Base-by-base conservation (phyloP, 441 rosid genomes). In the Populus tomentosa region DNA sequence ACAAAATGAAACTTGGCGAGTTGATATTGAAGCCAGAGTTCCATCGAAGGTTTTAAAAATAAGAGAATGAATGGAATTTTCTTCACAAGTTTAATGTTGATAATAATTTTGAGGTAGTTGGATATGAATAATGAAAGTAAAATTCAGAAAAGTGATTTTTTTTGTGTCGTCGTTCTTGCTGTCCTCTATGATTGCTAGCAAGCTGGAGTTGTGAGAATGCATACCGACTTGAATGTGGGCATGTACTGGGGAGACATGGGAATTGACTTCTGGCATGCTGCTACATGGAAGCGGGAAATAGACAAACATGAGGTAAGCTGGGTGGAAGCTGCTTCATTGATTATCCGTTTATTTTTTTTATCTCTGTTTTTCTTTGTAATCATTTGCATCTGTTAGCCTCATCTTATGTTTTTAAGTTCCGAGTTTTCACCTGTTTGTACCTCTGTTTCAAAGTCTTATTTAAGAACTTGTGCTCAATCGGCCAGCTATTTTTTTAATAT, bases 201-300 rank as follows among this genome's bases (percentile, higher is more conserved):
- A 89, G 95, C 94, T 46, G 83, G 81, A 68, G 92, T 88, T 38
- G 77, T 94, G 79, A 76, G 77, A 85, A 79, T 68, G 84, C 92
- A 89, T 80, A 92, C 92, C 1, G 97, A 96, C 86, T 82, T 96
- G 66, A 82, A 78, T 46, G 95, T 96, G 68, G 92, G 94, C 21
- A 85, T 61, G 88, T 94, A 90, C 70, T 89, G 94, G 91, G 99
- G 99, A 79, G 92, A 82, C 0, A 94, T 89, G 96, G 93, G 92
- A 46, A 86, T 94, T 21, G 97, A 92, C 80, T 90, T 36, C 81
- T 94, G 97, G 98, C 75, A 85, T 77, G 85, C 82, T 70, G 85
- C 82, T 20, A 80, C 42, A 7, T 96, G 98, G 99, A 80, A 77
- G 53, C 76, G 71, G 76, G 79, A 96, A 79, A 83, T 91, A 7